phyloP scores from a whole-genome alignment of 2,329 filamentous ascomycete species.

The Westerdykella sp. region DNA sequence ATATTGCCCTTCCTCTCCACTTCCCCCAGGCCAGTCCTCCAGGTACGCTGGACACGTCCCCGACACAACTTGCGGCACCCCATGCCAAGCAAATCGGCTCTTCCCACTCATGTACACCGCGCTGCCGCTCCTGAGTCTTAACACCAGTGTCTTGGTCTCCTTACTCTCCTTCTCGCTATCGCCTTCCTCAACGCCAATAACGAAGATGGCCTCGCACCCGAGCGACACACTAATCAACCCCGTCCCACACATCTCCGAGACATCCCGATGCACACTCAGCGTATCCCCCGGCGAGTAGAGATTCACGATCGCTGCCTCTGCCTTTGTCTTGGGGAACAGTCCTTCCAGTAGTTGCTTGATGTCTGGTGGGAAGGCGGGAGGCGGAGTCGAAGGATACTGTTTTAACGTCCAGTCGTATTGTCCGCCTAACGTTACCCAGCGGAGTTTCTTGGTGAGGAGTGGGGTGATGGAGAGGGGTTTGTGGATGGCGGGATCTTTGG shows the following conservation, averaged over 20 bases:
- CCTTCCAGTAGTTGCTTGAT: constrained; percentile 60
- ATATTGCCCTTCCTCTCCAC: constrained; percentile 45
- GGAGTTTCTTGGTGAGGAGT: constrained; percentile 71
- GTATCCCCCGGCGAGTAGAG: constrained; percentile 87
- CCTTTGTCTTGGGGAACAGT: constrained; percentile 69
- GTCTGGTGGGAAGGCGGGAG: constrained; percentile 69
- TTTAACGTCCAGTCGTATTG: constrained; percentile 96
- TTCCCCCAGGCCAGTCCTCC: constrained; percentile 61
- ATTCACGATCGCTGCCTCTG: constrained; percentile 91
- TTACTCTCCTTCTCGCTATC: constrained; percentile 20
- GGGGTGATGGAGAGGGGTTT: constrained; percentile 63
- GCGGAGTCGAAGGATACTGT: constrained; percentile 62
- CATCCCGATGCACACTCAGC: constrained; percentile 87
- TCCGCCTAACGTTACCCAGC: constrained; percentile 90
- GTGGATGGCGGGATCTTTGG: constrained; percentile 69
- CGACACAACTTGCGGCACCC: constrained; percentile 77
- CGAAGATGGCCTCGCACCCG: constrained; percentile 84
- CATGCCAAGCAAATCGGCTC: constrained; percentile 89
- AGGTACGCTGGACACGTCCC: constrained; percentile 73
- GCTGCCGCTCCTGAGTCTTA: constrained; percentile 69
- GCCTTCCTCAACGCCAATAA: constrained; percentile 58
- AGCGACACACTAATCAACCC: constrained; percentile 81
- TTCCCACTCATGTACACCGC: constrained; percentile 81
- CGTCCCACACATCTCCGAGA: constrained; percentile 74
- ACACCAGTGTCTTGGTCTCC: constrained; percentile 15